phyloP scores from a whole-genome alignment of 2,329 filamentous ascomycete genomes.

The Hymenoscyphus repandus region DNA sequence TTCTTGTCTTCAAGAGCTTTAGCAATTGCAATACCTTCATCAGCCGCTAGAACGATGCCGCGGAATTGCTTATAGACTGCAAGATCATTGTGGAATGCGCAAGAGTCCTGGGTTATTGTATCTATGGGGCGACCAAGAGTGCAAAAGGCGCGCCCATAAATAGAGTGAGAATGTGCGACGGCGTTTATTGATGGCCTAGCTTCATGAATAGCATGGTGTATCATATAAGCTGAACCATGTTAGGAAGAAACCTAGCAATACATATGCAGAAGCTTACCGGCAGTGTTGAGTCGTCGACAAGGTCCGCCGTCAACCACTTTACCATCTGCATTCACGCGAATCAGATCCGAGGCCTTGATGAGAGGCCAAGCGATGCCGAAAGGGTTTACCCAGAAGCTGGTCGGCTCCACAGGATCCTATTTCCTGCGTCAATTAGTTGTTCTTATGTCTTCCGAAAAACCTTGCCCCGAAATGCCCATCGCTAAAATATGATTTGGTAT shows the following conservation, averaged over 20 bases:
- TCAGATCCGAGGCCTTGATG: slow-evolving; percentile 61
- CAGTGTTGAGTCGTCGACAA: slow-evolving; percentile 27
- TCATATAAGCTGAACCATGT: slow-evolving; percentile 44
- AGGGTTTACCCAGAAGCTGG: slow-evolving; percentile 32
- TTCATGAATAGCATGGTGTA: slow-evolving; percentile 53
- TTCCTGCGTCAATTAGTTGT: neutral
- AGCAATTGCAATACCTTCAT: slow-evolving; percentile 47
- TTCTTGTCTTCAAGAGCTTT: slow-evolving; percentile 42
- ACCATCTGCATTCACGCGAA: slow-evolving; percentile 57
- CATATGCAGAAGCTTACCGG: too few species aligned
- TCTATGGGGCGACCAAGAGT: slow-evolving; percentile 54
- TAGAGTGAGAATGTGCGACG: slow-evolving; percentile 53
- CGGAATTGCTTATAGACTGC: slow-evolving; percentile 40
- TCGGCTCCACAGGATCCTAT: slow-evolving; percentile 32
- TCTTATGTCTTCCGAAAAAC: neutral
- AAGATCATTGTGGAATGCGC: slow-evolving; percentile 43
- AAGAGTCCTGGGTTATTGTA: slow-evolving; percentile 54
- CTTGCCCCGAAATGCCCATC: neutral
- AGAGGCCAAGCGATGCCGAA: slow-evolving; percentile 32
- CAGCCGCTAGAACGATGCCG: slow-evolving; percentile 46
- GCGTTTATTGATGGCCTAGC: slow-evolving; percentile 54
- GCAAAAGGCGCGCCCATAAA: slow-evolving; percentile 58
- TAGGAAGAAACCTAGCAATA: neutral
- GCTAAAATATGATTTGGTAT: neutral
- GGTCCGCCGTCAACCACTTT: slow-evolving; percentile 58